Evolutionary conservation across 1,284 basidiomycete species (phyloP).

Genomic region (Coriolopsis trogii): DNA sequence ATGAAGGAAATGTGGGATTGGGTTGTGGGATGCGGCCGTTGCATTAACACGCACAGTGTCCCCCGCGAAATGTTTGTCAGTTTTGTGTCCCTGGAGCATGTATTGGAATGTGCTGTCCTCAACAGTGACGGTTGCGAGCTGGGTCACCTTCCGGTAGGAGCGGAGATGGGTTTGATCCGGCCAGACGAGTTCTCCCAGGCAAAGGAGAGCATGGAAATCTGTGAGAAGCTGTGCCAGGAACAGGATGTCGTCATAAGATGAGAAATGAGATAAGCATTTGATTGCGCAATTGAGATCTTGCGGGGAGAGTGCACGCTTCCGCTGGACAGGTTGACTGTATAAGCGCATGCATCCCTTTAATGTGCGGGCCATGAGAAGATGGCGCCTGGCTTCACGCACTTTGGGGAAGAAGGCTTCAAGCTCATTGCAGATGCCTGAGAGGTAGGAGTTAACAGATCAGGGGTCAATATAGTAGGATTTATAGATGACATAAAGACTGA

Average conservation of each 20-base stretch:
- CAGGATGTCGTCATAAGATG: conserved; percentile 30
- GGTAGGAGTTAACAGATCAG: conserved; percentile 40
- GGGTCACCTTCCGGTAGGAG: conserved; percentile 26
- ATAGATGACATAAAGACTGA: conserved; percentile 40
- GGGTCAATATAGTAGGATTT: conserved; percentile 43
- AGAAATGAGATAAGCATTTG: conserved; percentile 27
- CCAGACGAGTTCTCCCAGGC: conserved; percentile 35
- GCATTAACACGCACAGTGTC: neutral
- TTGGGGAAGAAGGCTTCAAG: conserved; percentile 42
- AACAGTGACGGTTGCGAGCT: conserved; percentile 16
- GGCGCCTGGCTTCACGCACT: conserved; percentile 27
- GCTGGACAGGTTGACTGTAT: conserved; percentile 10
- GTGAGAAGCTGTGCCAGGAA: conserved; percentile 32
- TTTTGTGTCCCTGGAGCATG: conserved; percentile 36
- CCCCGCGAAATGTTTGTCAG: conserved; percentile 24
- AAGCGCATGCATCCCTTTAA: conserved; percentile 35
- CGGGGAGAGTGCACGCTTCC: conserved; percentile 33
- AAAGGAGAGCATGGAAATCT: conserved; percentile 36
- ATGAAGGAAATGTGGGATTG: conserved; percentile 1
- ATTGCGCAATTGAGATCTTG: conserved; percentile 33
- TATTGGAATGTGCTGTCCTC: conserved; percentile 15
- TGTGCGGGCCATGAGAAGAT: conserved; percentile 34
- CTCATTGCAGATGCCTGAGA: conserved; percentile 42
- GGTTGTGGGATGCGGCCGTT: neutral
- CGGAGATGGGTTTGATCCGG: conserved; percentile 22